Percentiles rank a stretch among this genome's conserved stretches.
These are phyloP conservation scores for Solanum chacoense DNA, from an alignment of 305 asterid genomes.

Conservation along the genomic window DNA sequence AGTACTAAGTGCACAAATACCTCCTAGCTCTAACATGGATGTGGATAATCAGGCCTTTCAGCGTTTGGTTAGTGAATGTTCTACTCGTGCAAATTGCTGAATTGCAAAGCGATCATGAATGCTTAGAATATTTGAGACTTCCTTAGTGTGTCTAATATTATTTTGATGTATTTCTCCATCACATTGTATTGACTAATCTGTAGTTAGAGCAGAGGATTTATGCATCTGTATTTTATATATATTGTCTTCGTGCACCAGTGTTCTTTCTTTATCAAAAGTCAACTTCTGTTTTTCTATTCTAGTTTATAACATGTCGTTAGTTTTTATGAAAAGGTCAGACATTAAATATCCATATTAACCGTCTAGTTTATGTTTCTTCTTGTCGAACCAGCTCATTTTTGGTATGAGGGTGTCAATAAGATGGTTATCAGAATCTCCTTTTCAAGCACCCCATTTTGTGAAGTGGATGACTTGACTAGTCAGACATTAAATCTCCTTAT, in stretches of 20 bases:
- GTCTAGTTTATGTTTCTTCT: neutral
- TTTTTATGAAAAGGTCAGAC: neutral
- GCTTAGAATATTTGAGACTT: neutral
- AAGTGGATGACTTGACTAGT: neutral
- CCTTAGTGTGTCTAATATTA: neutral
- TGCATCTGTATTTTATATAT: neutral
- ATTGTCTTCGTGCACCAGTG: neutral
- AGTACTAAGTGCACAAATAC: constrained; percentile 33
- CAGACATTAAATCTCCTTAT: neutral
- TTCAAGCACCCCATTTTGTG: neutral
- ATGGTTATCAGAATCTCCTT: neutral
- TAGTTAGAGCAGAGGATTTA: neutral
- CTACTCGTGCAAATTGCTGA: neutral
- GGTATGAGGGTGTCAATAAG: neutral
- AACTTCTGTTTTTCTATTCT: neutral
- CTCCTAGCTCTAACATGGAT: constrained; percentile 73
- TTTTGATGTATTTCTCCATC: neutral
- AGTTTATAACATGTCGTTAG: neutral
- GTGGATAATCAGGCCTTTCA: constrained; percentile 73
- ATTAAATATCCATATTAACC: neutral
- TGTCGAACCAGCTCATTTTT: neutral
- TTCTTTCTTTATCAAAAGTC: neutral
- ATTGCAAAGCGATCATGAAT: neutral
- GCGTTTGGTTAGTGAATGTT: constrained; percentile 48
- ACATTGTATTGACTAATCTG: neutral